Conservation (phyloP, 176 grass and related monocot species). For the Paspalum vaginatum region DNA sequence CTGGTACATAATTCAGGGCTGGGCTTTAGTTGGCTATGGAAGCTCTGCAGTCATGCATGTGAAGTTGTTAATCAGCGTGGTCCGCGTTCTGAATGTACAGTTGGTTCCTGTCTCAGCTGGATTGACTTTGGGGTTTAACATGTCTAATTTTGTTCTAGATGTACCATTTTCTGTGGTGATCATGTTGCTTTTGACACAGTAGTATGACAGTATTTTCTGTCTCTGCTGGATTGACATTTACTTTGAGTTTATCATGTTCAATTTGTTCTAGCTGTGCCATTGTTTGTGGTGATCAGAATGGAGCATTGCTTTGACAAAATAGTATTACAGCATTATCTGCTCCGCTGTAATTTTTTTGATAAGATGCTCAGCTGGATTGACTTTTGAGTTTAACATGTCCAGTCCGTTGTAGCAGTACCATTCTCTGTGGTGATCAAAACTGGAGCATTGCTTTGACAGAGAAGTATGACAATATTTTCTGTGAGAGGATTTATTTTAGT, state of each 20-base stretch:
- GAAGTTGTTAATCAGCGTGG: background rate
- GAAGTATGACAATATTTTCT: background rate
- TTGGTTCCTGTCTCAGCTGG: background rate
- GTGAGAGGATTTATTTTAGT: background rate
- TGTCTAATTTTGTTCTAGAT: background rate
- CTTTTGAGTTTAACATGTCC: background rate
- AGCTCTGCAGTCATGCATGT: background rate
- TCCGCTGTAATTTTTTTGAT: too few species aligned
- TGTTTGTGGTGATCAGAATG: too few species aligned
- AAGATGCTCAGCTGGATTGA: background rate
- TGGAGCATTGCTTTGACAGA: background rate
- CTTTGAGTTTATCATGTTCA: too few species aligned
- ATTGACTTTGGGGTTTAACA: background rate
- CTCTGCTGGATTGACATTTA: too few species aligned
- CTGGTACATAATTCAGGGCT: constrained; percentile 10
- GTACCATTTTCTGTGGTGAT: background rate
- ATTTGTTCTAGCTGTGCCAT: too few species aligned
- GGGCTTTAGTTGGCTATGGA: background rate
- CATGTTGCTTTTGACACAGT: background rate
- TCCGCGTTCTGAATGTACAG: constrained; percentile 1
- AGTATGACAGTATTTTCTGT: background rate
- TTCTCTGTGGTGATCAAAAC: background rate
- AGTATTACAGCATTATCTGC: too few species aligned
- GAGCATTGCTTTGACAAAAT: too few species aligned
- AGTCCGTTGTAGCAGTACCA: background rate